Evolutionary conservation across 23 red algal species (phyloP), one percentile per base, ranked within the genome.

Genomic region (Gracilariopsis chorda): DNA sequence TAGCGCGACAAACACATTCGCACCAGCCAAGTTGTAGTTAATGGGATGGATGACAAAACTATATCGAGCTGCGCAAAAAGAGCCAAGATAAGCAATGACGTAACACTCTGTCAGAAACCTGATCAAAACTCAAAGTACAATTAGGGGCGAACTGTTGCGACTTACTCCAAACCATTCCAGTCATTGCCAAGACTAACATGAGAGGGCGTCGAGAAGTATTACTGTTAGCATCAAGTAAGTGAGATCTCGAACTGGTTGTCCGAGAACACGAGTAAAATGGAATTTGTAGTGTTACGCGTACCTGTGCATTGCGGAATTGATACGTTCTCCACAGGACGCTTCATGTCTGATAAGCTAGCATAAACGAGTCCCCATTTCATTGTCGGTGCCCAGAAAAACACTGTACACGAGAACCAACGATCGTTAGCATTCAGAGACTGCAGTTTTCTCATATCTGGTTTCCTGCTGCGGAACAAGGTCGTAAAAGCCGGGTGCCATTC

Each of bases 331-430:
- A 94, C 90, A 32, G 97, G 97, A 29, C 97, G 93, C 28, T 92
- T 93, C 87, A 99, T 94, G 51, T 99, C 97, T 20, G 92, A 86
- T 16, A 99, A 32, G 37, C 90, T 75, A 1, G 97, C 97, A 19
- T 90, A 51, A 8, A 99, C 97, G 37, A 99, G 83, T n/a, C 92
- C 97, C 97, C 97, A 99, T 56, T 99, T 99, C 97, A 99, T 94
- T 28, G 91, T 95, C n/a, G 97, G 97, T n/a, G 97, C 97, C 89
- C 86, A 94, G 81, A 97, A 91, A 77, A 94, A 93, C 43, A 91
- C 86, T 95, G 6, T 7, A 42, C 9, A 73, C 20, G n/a, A n/a
- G n/a, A n/a, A n/a, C n/a, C n/a, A 32, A 10, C 35, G 16, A 32
- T 28, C 59, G 59, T 33, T 13, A 33, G 29, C 59, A 32, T 28